phyloP scores from a whole-genome alignment of 768 basidiomycete genomes.

The Boletellus emodensis region DNA sequence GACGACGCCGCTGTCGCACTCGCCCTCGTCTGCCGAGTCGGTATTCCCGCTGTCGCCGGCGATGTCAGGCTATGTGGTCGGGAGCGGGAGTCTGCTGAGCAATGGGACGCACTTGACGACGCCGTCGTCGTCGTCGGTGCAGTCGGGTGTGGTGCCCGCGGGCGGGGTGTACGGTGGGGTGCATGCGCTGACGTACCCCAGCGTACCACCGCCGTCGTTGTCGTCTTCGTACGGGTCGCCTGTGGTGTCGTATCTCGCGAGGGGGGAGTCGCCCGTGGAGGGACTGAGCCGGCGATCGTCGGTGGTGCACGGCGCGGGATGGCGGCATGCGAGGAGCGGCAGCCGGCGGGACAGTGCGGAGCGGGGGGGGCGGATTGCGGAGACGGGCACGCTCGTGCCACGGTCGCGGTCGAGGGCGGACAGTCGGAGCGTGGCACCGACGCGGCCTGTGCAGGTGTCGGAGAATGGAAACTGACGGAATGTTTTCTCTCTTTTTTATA shows the following conservation, averaged over 20 bases:
- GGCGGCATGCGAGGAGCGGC: constrained; percentile 1
- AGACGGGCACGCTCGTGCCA: constrained; percentile 56
- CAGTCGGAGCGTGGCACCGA: constrained; percentile 39
- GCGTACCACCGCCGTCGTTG: constrained; percentile 78
- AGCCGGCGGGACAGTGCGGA: constrained; percentile 60
- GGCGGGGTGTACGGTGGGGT: background rate
- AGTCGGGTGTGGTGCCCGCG: constrained; percentile 31
- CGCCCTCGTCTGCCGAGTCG: constrained; percentile 62
- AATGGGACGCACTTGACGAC: constrained; percentile 64
- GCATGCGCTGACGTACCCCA: constrained; percentile 65
- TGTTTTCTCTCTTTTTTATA: background rate
- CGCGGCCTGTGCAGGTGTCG: constrained; percentile 14
- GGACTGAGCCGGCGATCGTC: constrained; percentile 53
- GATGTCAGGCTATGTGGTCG: constrained; percentile 46
- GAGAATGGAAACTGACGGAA: background rate
- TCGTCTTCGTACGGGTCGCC: constrained; percentile 78
- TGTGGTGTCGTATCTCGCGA: constrained; percentile 42
- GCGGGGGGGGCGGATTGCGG: constrained; percentile 63
- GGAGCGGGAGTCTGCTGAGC: constrained; percentile 15
- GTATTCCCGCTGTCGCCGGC: constrained; percentile 66
- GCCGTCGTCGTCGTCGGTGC: constrained; percentile 59
- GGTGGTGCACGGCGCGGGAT: constrained; percentile 29
- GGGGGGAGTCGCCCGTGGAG: constrained; percentile 54
- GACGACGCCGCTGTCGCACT: constrained; percentile 62
- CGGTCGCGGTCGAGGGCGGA: constrained; percentile 42